phyloP scores from a whole-genome alignment of 352 stramenopile species.

The Globisporangium parvum region DNA sequence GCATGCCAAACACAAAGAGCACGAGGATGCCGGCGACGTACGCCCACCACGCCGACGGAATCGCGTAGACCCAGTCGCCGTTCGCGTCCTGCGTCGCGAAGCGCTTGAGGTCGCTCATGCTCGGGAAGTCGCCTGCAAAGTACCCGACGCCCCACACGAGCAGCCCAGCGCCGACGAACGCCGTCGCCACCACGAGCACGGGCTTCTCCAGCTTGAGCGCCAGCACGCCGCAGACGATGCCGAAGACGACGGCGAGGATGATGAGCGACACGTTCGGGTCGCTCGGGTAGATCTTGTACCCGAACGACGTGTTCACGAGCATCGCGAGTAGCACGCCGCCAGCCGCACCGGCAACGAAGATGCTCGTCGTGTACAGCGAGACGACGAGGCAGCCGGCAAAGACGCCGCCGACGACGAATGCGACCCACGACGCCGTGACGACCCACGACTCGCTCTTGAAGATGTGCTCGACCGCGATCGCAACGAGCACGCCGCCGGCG shows the following conservation, averaged over 20 bases:
- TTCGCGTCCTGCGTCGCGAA: constrained; percentile 32
- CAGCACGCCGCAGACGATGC: constrained; percentile 31
- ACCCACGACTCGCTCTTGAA: constrained; percentile 44
- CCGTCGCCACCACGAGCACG: constrained; percentile 47
- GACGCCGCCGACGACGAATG: constrained; percentile 45
- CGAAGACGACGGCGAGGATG: constrained; percentile 33
- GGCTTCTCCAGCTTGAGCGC: constrained; percentile 49
- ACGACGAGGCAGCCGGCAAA: constrained; percentile 42
- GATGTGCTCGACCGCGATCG: constrained; percentile 32
- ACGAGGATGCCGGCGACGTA: constrained; percentile 52
- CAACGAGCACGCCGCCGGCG: constrained; percentile 33
- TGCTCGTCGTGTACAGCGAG: constrained; percentile 39
- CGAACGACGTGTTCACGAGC: constrained; percentile 43
- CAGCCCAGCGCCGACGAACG: constrained; percentile 38
- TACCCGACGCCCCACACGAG: constrained; percentile 55
- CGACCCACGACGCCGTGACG: constrained; percentile 49
- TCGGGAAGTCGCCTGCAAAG: constrained; percentile 55
- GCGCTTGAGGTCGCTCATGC: constrained; percentile 37
- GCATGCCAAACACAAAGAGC: constrained; percentile 43
- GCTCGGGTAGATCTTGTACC: constrained; percentile 49
- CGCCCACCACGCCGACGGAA: constrained; percentile 52
- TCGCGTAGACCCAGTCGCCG: constrained; percentile 42
- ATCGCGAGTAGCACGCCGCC: constrained; percentile 48
- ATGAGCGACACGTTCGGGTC: constrained; percentile 42
- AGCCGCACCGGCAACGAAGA: constrained; percentile 50